These are phyloP conservation scores for Rhizophora apiculata DNA, from an alignment of 345 rosid species.

Conservation along the genomic window DNA sequence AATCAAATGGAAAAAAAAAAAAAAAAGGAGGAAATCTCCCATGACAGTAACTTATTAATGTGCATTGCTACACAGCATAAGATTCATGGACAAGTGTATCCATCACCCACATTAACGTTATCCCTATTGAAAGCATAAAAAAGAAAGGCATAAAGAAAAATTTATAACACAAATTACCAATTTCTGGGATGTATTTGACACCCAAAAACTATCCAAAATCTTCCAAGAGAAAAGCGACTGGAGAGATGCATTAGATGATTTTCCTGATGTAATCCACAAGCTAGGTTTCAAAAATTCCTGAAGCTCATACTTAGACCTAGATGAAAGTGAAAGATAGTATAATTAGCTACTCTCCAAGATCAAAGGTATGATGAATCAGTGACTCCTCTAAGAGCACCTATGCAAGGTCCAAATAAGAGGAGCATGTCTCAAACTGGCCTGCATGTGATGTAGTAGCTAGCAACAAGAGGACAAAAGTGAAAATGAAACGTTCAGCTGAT, in stretches of 20 bases:
- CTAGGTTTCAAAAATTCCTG: conserved; percentile 92
- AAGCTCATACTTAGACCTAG: conserved; percentile 89
- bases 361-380: conserved; percentile 14
- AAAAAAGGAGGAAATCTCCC: no score
- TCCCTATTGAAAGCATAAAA: background rate
- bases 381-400: background rate
- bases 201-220: conserved; percentile 62
- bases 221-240: conserved; percentile 56
- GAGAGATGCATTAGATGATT: conserved; percentile 42
- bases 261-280: conserved; percentile 64
- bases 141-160: background rate
- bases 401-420: conserved; percentile 8
- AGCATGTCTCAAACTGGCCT: background rate
- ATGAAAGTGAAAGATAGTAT: conserved; percentile 19
- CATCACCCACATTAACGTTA: background rate
- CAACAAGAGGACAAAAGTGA: background rate
- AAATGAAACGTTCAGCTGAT: background rate
- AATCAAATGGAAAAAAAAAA: no score
- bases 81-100: background rate
- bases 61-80: background rate
- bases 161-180: conserved; percentile 35
- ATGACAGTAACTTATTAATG: no score
- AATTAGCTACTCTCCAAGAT: conserved; percentile 9
- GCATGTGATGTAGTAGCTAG: background rate
- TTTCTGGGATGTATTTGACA: conserved; percentile 42